Base-by-base conservation (phyloP, 495 filamentous ascomycete species). In the Sordaria brevicollis region DNA sequence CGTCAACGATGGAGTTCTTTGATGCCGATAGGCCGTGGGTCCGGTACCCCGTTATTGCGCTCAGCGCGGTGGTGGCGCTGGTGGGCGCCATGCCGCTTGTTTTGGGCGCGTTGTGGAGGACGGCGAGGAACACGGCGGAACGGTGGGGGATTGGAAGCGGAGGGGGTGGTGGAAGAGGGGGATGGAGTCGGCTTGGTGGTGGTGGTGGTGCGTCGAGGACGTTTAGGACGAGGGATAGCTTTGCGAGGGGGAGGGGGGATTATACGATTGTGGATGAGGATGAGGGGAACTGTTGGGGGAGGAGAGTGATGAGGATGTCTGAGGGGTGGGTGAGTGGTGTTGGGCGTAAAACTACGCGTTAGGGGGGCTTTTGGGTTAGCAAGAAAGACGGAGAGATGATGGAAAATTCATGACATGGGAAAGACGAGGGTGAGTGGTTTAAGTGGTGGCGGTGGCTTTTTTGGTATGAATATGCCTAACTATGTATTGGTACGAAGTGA, bases 271-370 rank as follows among this genome's bases (percentile, higher is more conserved):
- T 96, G 54, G 93, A 93, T 76, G 89, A 92, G 70, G 95, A 99
- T 78, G 95, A 97, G 80, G 94, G 94, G 93, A 97, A 81, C 80
- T 97, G 75, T 82, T 98, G 31, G 94, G 94, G 1, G 92, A 93
- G 70, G 95, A 96, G 66, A 96, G 95, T 70, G 95, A 96, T 65
- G 95, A 97, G 76, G 94, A 97, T 71, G 86, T 89, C 65, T 91
- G 81, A 81, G 49, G 9, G 25, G 10, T 33, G 21, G n/a, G n/a
- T n/a, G n/a, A n/a, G n/a, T n/a, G n/a, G n/a, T n/a, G n/a, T n/a
- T n/a, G n/a, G n/a, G n/a, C n/a, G n/a, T n/a, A n/a, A n/a, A n/a
- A n/a, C n/a, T n/a, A n/a, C n/a, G n/a, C n/a, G n/a, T n/a, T n/a
- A n/a, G n/a, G n/a, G n/a, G n/a, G n/a, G n/a, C n/a, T n/a, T n/a